A percentile compares a stretch with the other conserved stretches of the same genome.
Conservation (phyloP, 352 stramenopile genomes). For the Globisporangium paddicum region DNA sequence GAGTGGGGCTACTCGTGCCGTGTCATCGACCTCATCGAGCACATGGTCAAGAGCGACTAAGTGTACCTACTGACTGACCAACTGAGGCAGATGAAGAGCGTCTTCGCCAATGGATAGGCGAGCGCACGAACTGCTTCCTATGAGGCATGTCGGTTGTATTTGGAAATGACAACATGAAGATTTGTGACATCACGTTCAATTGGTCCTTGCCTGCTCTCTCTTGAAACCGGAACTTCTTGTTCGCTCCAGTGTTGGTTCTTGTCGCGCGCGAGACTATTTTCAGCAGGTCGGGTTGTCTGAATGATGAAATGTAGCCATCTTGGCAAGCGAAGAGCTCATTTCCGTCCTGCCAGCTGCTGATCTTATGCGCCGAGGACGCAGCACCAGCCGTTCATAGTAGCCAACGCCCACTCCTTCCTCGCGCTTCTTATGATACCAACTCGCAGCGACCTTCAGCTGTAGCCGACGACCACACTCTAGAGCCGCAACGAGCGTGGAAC, state of each 20-base stretch:
- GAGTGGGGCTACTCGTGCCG: conserved; percentile 98
- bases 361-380: conserved; percentile 4
- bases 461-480: not conserved
- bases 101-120: too few species aligned
- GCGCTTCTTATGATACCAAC: not conserved
- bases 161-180: too few species aligned
- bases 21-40: conserved; percentile 96
- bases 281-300: not conserved
- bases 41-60: conserved; percentile 93
- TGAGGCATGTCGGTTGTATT: too few species aligned
- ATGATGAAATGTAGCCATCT: not conserved
- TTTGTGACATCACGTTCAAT: too few species aligned
- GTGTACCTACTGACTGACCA: not conserved
- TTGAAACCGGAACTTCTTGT: too few species aligned
- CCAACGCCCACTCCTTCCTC: not conserved
- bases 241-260: too few species aligned
- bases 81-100: too few species aligned
- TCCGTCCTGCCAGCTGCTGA: not conserved
- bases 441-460: not conserved
- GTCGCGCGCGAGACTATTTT: too few species aligned
- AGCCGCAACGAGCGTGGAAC: not conserved
- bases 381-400: too few species aligned
- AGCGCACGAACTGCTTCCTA: too few species aligned
- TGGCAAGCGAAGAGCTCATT: not conserved
- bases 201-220: too few species aligned